Base-by-base conservation (phyloP, 306 rosid genomes). In the Prosopis cineraria region DNA sequence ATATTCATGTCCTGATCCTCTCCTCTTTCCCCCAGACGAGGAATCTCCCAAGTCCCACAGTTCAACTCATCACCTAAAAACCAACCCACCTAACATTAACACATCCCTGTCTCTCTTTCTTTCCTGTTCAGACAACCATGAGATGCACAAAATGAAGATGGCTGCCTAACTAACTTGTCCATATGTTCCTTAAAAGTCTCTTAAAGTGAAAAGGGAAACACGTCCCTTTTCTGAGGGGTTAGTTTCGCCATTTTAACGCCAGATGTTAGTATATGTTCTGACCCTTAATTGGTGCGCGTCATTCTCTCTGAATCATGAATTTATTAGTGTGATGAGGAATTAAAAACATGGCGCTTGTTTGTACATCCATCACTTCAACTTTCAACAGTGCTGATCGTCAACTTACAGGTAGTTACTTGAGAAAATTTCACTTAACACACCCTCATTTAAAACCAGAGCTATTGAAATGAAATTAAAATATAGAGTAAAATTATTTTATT, bases 111-210 rank as follows among this genome's bases (percentile, higher is more conserved):
- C 85, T 53, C 71, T 62, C 81, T 67, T 50, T 63, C 72, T 40
- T 48, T 63, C 43, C 7, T 59, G 33, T 29, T 76, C 80, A 63
- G 40, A 62, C 65, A 72, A 67, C 59, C 75, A 76, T 68, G 80
- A 72, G 76, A 58, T 20, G 62, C 55, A 71, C 73, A 84, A 79
- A 65, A 66, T 55, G 37, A 81, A 76, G 76, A 73, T 73, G 84
- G 75, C 78, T n/a, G 65, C 70, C 80, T 55, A 87, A 78, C 88
- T 68, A 87, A 86, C 82, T 73, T 83, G 84, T 83, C 83, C 87
- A 71, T 79, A 63, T 79, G 84, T 77, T 87, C 80, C 84, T 77
- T 74, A 20, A 67, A 65, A 74, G 79, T 58, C 77, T 58, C 80
- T 70, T 39, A 41, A 62, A 81, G 78, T 52, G 78, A 25, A 77